Base-by-base conservation (phyloP, 371 early-diverging fungal species). In the Actinomucor elegans region DNA sequence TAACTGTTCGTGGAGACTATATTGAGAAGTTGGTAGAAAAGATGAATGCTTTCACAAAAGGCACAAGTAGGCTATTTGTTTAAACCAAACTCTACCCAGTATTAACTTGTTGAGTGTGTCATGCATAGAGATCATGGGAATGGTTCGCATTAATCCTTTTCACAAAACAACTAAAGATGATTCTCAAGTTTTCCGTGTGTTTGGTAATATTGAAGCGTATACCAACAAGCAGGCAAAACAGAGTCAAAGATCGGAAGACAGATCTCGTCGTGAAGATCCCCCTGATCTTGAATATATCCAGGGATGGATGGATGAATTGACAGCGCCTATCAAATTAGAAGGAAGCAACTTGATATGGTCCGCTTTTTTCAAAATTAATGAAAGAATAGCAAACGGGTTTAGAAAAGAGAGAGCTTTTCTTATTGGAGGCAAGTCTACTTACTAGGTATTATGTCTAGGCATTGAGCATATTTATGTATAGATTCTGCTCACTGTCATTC, bases 401-500 rank as follows among this genome's bases (percentile, higher is more conserved):
- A 58, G 73, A 41, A 59, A 58, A 29, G 40, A 40, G 0, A 64
- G 70, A 20, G 73, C 66, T 1, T 69, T 75, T 32, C 21, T 75
- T 1, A 52, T 64, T n/a, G 76, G 76, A 57, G 76, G 76, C 72
- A 60, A 21, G 14, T n/a, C 2, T 26, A 5, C 32, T 38, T 11
- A 14, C 21, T 14, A 38, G n/a, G 3, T 38, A n/a, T 17, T 31
- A 20, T 24, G 11, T 11, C 29, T n/a, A 2, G 26, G 7, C 8
- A 18, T 5, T 2, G 20, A 26, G 11, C n/a, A 10, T 21, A 23
- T 20, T 23, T 20, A 14, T 20, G 5, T 12, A 11, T 50, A 63
- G 77, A 77, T 59, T 59, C 77, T 42, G 71, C 73, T 3, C 76
- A 76, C 37, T 76, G 75, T 23, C 70, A 70, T 35, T 66, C 69